Evolutionary conservation across 31 red algal genomes (phyloP), one percentile per base, ranked within the genome.

Genomic region (Odonthalia washingtoniensis): DNA sequence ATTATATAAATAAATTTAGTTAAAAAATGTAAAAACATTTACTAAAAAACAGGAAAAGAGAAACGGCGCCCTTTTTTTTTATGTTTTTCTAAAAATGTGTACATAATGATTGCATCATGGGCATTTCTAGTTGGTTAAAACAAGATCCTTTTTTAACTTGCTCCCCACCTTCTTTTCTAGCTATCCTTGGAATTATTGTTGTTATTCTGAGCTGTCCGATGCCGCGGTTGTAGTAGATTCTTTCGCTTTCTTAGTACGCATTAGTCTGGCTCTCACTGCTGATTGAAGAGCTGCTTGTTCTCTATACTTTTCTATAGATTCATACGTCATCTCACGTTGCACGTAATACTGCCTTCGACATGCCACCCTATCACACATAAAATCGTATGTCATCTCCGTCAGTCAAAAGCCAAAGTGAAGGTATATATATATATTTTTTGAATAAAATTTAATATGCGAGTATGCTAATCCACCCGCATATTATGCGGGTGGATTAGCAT

Each of bases 311-410:
- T 57, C 12, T 21, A 57, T 14, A 9, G 49, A 57, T 21, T 57
- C 49, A 21, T 91, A 91, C 1, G 89, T 85, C 14, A 65, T 49
- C 49, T 91, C 89, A 30, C 89, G 28, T 38, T 91, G 72, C 1
- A 63, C 65, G 52, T 85, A 91, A 46, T 80, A 91, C 27, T 76
- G 44, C 38, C 75, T 34, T 42, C 89, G 43, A 74, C 89, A 91
- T 21, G 69, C 64, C 61, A 91, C 46, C 88, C 88, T 89, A 66
- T 41, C 32, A 21, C 40, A 14, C 30, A 46, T 3, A 49, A 39
- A 27, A 28, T 0, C 5, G 63, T 44, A 35, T 28, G 33, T 14
- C 64, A 33, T 69, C 40, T 85, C 31, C 18, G 38, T 18, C 18
- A 31, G 52, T 46, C 65, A 43, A 41, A 70, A 3, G 24, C 14